Base-by-base conservation (phyloP, 1,284 basidiomycete genomes). In the Tilletia indica region DNA sequence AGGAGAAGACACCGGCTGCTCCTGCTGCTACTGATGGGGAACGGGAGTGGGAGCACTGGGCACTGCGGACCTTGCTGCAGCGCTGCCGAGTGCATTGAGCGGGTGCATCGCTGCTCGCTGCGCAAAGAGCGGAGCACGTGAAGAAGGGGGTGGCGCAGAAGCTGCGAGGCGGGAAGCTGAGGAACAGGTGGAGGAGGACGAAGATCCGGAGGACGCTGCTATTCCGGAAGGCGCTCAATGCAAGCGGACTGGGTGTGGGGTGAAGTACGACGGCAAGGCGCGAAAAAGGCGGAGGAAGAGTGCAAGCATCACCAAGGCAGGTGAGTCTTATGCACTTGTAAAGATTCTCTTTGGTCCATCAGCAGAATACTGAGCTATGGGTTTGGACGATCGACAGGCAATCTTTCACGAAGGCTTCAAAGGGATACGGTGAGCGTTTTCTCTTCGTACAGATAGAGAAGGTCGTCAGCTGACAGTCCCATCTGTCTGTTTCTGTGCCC, bases 341-440 rank as follows among this genome's bases (percentile, higher is more conserved):
- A 12, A 64, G 21, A 19, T 6, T 54, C 34, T 0, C 34, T 3
- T 64, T 38, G 25, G 6, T 14, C 11, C 9, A 19, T 64, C 61
- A 38, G 34, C 25, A 31, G 1, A 74, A 71, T 49, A 81, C 82
- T 49, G 71, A 58, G 34, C 56, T 31, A 3, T 31, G 11, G 3
- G 0, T 31, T 34, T 6, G 14, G 1, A 12, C 19, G 25, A 31
- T 21, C 21, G 56, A 3, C 34, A 73, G 8, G 76, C 82, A 38
- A 81, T 84, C 75, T 84, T 84, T 72, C 82, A 84, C 74, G 82
- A 84, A 67, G 82, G 82, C n/a, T 78, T 78, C 76, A 38, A 84
- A 83, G n/a, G 61, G 61, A 36, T 64, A 64, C 61, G 54, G 72
- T 73, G 63, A 45, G 72, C 39, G 3, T 42, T 4, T 4, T 56